These are phyloP conservation scores for Ophiocordyceps robertsii DNA, from an alignment of 2,329 filamentous ascomycete species.

Conservation along the genomic window DNA sequence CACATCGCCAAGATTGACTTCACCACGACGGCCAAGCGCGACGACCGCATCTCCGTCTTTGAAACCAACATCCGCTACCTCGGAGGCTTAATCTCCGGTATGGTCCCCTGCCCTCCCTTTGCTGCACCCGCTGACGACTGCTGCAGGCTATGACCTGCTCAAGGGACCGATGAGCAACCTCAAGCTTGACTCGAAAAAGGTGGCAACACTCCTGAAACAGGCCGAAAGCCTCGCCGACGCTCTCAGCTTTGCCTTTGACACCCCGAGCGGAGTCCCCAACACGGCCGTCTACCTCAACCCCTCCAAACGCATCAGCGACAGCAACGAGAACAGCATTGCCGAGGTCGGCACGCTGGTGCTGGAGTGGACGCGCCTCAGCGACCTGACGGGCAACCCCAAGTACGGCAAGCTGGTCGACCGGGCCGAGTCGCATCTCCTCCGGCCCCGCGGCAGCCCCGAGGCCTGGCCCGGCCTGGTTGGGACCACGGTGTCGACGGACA, in stretches of 20 bases:
- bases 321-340: slow-evolving; percentile 55
- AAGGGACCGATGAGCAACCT: slow-evolving; percentile 48
- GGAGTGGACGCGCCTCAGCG: slow-evolving; percentile 72
- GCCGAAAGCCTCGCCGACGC: slow-evolving; percentile 56
- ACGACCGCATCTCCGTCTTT: slow-evolving; percentile 58
- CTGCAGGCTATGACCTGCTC: slow-evolving; percentile 53
- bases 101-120: not conserved
- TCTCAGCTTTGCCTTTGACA: slow-evolving; percentile 67
- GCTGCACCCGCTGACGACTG: not conserved
- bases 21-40: slow-evolving; percentile 30
- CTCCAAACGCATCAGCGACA: slow-evolving; percentile 30
- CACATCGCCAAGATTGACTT: slow-evolving; percentile 63
- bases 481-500: slow-evolving; percentile 47
- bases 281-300: slow-evolving; percentile 52
- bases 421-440: slow-evolving; percentile 56
- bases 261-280: slow-evolving; percentile 58
- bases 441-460: slow-evolving; percentile 44
- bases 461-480: slow-evolving; percentile 70
- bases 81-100: slow-evolving; percentile 64
- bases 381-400: slow-evolving; percentile 52
- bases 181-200: slow-evolving; percentile 25
- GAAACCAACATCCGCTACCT: slow-evolving; percentile 87
- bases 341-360: slow-evolving; percentile 66
- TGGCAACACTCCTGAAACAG: slow-evolving; percentile 52
- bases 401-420: slow-evolving; percentile 56